Evolutionary conservation across 768 basidiomycete genomes (phyloP).

Genomic region (Leccinum obscurum): DNA sequence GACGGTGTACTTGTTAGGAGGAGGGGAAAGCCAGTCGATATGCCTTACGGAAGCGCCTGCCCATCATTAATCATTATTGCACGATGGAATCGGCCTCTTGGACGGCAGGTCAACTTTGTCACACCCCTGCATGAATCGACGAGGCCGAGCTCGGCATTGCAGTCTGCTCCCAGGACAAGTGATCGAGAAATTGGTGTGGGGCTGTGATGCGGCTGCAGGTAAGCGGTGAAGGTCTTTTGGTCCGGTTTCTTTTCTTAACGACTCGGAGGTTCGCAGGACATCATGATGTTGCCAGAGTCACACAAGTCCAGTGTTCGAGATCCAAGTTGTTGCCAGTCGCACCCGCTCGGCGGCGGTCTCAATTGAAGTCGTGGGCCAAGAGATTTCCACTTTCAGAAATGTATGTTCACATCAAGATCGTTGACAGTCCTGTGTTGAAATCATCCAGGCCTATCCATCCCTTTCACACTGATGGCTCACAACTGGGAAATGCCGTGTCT

Average conservation of each 20-base stretch:
- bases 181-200: background rate
- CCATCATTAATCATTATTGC: background rate
- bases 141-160: background rate
- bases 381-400: background rate
- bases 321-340: too few relatives aligned
- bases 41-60: background rate
- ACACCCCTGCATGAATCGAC: background rate
- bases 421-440: background rate
- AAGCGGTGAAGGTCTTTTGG: background rate
- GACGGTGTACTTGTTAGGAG: background rate
- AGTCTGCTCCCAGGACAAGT: background rate
- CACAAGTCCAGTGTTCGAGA: background rate
- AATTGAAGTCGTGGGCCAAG: background rate
- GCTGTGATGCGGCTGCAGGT: background rate
- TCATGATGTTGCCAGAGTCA: background rate
- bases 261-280: background rate
- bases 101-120: background rate
- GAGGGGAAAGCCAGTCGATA: background rate
- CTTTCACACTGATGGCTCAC: background rate
- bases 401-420: background rate
- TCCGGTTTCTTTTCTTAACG: background rate
- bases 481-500: background rate
- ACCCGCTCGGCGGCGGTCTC: background rate
- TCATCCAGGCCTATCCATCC: background rate
- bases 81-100: background rate